Base-by-base conservation (phyloP, 331 rosid species). In the Malus hybrid region DNA sequence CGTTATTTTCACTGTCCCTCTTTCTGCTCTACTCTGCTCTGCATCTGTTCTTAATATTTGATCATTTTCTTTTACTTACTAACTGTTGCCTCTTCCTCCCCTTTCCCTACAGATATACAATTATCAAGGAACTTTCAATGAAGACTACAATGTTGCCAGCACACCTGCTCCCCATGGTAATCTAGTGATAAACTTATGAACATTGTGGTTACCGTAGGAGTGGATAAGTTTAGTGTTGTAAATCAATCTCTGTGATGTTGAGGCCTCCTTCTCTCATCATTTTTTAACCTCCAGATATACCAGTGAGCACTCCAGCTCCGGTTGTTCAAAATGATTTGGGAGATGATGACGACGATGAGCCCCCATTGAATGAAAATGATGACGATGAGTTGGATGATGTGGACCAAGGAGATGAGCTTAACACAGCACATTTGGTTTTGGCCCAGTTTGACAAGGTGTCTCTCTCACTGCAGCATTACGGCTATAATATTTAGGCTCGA, bases 381-480 rank as follows among this genome's bases (percentile, higher is more conserved):
- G 98, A 94, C 4, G 98, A 95, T 81, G 99, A 95, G 55, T 81
- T 89, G 84, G 99, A 92, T 84, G 99, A 95, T 79, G 82, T 87
- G 80, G 98, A 95, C 64, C 88, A 88, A 65, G 99, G 88, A 50
- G 99, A 95, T 75, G 98, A 92, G 42, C 89, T 88, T 70, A 83
- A 88, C 80, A 89, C 99, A 29, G 90, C 88, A 12, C 97, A 89
- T 88, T 86, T 95, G 72, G 99, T 95, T 81, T 79, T 95, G 92
- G 99, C 98, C 52, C 99, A 95, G 87, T 92, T 92, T 86, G 99
- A 95, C 79, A 95, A 95, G 93, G 99, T 92, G 22, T 77, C 78
- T 60, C 22, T 10, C 55, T 73, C 28, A 13, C 10, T 42, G 56
- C 34, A 29, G 59, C 22, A 52, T 1, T 65, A 32, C 9, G 15